These are phyloP conservation scores for Ophiostoma piceae DNA, from an alignment of 2,329 filamentous ascomycete genomes.

Conservation along the genomic window DNA sequence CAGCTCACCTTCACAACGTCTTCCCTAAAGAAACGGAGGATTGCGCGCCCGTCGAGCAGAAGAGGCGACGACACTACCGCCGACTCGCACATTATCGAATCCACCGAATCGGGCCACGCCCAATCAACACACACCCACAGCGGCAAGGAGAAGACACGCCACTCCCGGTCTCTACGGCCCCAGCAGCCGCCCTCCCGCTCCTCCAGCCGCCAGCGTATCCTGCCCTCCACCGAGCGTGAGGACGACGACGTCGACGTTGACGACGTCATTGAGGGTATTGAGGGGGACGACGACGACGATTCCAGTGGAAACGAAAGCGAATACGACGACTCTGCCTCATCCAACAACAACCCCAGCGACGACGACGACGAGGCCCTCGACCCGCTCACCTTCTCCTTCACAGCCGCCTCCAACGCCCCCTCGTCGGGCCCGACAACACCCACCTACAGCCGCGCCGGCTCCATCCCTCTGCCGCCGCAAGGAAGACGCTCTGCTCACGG, in stretches of 20 bases:
- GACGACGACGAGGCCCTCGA: slow-evolving; percentile 36
- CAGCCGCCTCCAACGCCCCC: slow-evolving; percentile 37
- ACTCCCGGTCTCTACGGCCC: slow-evolving; percentile 2
- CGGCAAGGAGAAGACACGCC: slow-evolving; percentile 4
- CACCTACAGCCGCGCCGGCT: slow-evolving; percentile 41
- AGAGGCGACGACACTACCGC: slow-evolving; percentile 37
- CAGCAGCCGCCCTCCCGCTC: neutral
- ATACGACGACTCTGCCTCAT: slow-evolving; percentile 37
- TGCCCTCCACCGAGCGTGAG: slow-evolving; percentile 26
- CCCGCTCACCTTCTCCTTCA: slow-evolving; percentile 48
- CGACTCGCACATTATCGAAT: slow-evolving; percentile 32
- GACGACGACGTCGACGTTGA: slow-evolving; percentile 27
- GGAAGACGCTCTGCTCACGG: neutral
- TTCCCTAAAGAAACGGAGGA: slow-evolving; percentile 69
- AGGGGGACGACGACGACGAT: slow-evolving; percentile 27
- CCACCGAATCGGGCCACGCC: slow-evolving; percentile 31
- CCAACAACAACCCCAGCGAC: slow-evolving; percentile 9
- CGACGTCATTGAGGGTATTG: slow-evolving; percentile 27
- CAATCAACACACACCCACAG: neutral
- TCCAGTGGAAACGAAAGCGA: slow-evolving; percentile 10
- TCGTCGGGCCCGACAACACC: slow-evolving; percentile 37
- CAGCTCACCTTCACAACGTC: slow-evolving; percentile 68
- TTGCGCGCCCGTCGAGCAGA: slow-evolving; percentile 43
- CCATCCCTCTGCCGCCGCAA: slow-evolving; percentile 30
- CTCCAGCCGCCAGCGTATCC: slow-evolving; percentile 17